These are phyloP conservation scores for Sporothrix brunneoviolacea DNA, from an alignment of 2,329 filamentous ascomycete species.

Conservation along the genomic window DNA sequence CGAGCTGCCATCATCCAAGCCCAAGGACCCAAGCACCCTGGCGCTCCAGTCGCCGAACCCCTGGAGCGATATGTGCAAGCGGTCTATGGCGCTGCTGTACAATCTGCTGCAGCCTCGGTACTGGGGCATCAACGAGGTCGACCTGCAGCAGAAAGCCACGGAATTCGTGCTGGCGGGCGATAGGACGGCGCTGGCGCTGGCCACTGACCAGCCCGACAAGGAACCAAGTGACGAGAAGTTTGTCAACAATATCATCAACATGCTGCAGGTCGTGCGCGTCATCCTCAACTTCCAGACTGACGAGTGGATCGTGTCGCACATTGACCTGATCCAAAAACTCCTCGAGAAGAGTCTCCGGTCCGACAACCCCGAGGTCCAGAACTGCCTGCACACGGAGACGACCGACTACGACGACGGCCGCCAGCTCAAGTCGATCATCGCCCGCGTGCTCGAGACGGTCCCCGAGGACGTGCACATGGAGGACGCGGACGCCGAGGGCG, in stretches of 20 bases:
- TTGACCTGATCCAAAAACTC: constrained; percentile 74
- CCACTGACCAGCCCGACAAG: constrained; percentile 54
- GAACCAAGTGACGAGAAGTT: constrained; percentile 72
- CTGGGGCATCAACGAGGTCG: constrained; percentile 88
- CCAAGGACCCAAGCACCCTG: constrained; percentile 44
- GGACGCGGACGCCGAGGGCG: constrained; percentile 76
- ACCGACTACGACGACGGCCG: constrained; percentile 62
- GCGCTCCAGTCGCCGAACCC: constrained; percentile 44
- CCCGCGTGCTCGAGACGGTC: constrained; percentile 79
- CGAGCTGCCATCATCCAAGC: constrained; percentile 63
- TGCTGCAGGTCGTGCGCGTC: constrained; percentile 83
- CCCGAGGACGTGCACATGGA: constrained; percentile 71
- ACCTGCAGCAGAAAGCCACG: constrained; percentile 84
- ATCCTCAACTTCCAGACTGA: constrained; percentile 81
- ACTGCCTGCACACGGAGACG: constrained; percentile 74
- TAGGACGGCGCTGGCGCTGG: constrained; percentile 57
- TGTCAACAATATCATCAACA: constrained; percentile 83
- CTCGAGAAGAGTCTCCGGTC: constrained; percentile 83
- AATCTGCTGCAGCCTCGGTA: constrained; percentile 80
- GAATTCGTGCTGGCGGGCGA: constrained; percentile 80
- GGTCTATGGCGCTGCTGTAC: constrained; percentile 71
- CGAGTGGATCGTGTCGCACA: constrained; percentile 80
- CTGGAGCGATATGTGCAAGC: constrained; percentile 75
- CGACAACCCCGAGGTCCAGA: constrained; percentile 87
- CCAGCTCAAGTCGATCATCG: constrained; percentile 67